Base-by-base conservation (phyloP, 345 rosid species). In the Eucalyptus viminalis region DNA sequence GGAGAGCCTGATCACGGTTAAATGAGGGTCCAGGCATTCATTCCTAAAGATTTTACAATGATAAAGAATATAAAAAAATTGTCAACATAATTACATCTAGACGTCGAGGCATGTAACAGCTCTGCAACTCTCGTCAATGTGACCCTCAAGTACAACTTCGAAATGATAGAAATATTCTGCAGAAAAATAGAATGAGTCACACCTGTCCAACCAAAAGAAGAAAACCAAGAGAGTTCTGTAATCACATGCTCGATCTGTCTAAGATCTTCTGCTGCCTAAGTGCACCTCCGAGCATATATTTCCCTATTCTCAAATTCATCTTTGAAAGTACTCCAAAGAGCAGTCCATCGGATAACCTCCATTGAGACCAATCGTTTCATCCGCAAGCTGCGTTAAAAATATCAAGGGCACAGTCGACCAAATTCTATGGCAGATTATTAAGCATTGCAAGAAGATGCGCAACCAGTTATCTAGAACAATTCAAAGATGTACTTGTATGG, bases 111-210 rank as follows among this genome's bases (percentile, higher is more conserved):
- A 98, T 49, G 1, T 92, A 98, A 87, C 88, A 98, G 92, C 90
- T 96, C 97, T 40, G 99, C 96, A 83, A 97, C 93, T 93, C 99
- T 98, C 95, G 93, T 94, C 94, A 95, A 90, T 54, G 96, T 95
- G 90, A 98, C 95, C 92, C 98, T 95, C 9, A 97, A 92, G 94
- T 98, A 98, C 76, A 96, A 97, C 95, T 95, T 98, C 4, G 13
- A 97, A 89, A 98, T 98, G 87, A 98, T 98, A 47, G 97, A 96
- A 88, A 98, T 97, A 92, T 98, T 97, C 99, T 98, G 99, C 88
- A 93, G 92, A 49, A 91, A 60, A 11, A 65, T 62, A 51, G 37
- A 65, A 21, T 6, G 40, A 40, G 27, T 14, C 58, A 12, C 49
- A 44, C 25, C 50, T 17, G 56, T 22, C 88, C 54, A 27, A 65